Evolutionary conservation across 371 early-diverging fungal species (phyloP), one percentile per base, ranked within the genome.

Genomic region (Dichotomocladium elegans): DNA sequence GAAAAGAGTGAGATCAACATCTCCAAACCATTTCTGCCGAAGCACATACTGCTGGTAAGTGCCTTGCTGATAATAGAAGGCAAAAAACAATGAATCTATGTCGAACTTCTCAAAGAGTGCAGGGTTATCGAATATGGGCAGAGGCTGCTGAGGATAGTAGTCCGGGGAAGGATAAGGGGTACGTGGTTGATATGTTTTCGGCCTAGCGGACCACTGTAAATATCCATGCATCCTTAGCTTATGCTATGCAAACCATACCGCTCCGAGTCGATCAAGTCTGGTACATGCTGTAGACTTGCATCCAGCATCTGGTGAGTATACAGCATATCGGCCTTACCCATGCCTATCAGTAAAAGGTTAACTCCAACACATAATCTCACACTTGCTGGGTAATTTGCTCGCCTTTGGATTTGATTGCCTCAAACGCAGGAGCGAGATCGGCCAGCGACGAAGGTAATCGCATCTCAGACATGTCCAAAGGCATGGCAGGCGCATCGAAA

Each of bases 11-110:
- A 46, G 15, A 42, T 21, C 29, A 28, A 40, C 9, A 15, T 4
- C 21, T 3, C 24, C 28, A 7, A 42, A 47, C 15, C 46, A 3
- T 24, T 9, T n/a, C n/a, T n/a, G 21, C 7, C 14, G 19, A 22
- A 22, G 3, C 5, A 76, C 87, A 56, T 85, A 95, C 90, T 99
- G 99, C 56, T 95, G 94, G 58, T 91, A 89, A 14, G 98, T 96
- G 56, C 95, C 95, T 66, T 90, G 94, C 66, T 91, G 94, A 72
- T 91, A 95, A 74, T 99, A 99, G 72, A 99, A 99, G 55, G 98
- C 94, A 71, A 92, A 99, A 70, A 99, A 99, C 37, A 99, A 81
- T 22, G 98, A 94, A 67, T 99, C 99, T 59, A 92, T 82, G 48
- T 97, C 96, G 57, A 99, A 88, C 62, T 91, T 93, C 54, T 96